Evolutionary conservation across 257 asterid genomes (phyloP).

Genomic region (Nicotiana tabacum): DNA sequence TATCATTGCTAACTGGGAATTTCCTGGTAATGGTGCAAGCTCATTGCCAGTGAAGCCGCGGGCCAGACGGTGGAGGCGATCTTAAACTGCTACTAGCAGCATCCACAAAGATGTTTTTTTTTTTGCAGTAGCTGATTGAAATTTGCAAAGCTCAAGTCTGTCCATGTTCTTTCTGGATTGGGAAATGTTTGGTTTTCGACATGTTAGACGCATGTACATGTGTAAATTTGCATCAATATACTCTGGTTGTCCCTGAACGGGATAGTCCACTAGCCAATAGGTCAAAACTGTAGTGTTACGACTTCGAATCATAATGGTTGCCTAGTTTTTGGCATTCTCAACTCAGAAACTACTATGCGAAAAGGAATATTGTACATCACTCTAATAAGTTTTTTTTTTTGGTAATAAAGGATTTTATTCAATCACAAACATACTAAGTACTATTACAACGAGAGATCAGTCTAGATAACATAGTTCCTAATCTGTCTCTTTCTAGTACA

Average conservation of each 20-base stretch:
- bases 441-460: too few relatives aligned
- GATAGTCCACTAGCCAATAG: not conserved
- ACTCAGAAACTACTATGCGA: not conserved
- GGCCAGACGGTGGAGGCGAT: conserved; percentile 35
- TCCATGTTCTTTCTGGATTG: not conserved
- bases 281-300: not conserved
- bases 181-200: not conserved
- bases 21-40: conserved; percentile 44
- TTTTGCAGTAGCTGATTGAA: not conserved
- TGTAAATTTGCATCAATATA: not conserved
- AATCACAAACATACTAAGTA: too few relatives aligned
- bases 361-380: not conserved
- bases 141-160: not conserved
- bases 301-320: not conserved
- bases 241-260: not conserved
- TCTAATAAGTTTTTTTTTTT: too few relatives aligned
- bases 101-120: not conserved
- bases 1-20: conserved; percentile 71
- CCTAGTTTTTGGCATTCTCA: not conserved
- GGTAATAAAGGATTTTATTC: too few relatives aligned
- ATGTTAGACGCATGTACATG: not conserved
- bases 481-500: too few relatives aligned
- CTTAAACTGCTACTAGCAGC: conserved; percentile 21
- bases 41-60: conserved; percentile 20
- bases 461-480: too few relatives aligned